Evolutionary conservation across 202 grass and related monocot species (phyloP), one percentile per base, ranked within the genome.

Genomic region (Carex arenaria): DNA sequence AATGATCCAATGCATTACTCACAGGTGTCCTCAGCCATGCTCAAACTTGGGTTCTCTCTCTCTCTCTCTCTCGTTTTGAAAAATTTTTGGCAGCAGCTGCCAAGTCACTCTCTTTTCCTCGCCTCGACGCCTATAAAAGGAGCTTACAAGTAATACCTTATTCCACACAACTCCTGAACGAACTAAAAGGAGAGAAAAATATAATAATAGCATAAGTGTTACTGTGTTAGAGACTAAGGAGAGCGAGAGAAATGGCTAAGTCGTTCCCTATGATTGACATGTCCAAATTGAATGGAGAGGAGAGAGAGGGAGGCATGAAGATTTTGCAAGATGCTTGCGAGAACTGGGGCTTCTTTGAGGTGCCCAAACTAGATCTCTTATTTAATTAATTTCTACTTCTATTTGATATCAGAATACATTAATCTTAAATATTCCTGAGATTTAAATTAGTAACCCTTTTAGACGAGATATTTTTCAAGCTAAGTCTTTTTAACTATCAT

Each of bases 261-360:
- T 89, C 68, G 1, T 93, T 98, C 82, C 95, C 95, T n/a, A 62
- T 98, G 63, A 88, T 98, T 88, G 74, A 95, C 92, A 91, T 98
- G 90, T 86, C 47, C 10, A 81, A 89, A 72, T 89, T 98, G 1
- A 72, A 5, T 6, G 90, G 89, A 60, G 60, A 86, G 76, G 30
- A 87, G 84, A 80, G 90, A 82, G 83, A 80, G 0, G 59, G 45
- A 20, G 90, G 84, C 0, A 98, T 98, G 95, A 92, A 84, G 23
- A 45, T 93, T n/a, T 68, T 94, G 53, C 87, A 22, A 4, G 95
- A 98, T 55, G 92, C 95, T 9, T 98, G 95, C 86, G 82, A 93
- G 86, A 94, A 94, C 76, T 98, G 95, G 92, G 95, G 90, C 8
- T 97, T 98, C 89, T 98, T 98, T 52, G 84, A 98, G 95, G 95